These are phyloP conservation scores for Colletotrichum orchidophilum DNA, from an alignment of 2,329 filamentous ascomycete species.

Conservation along the genomic window DNA sequence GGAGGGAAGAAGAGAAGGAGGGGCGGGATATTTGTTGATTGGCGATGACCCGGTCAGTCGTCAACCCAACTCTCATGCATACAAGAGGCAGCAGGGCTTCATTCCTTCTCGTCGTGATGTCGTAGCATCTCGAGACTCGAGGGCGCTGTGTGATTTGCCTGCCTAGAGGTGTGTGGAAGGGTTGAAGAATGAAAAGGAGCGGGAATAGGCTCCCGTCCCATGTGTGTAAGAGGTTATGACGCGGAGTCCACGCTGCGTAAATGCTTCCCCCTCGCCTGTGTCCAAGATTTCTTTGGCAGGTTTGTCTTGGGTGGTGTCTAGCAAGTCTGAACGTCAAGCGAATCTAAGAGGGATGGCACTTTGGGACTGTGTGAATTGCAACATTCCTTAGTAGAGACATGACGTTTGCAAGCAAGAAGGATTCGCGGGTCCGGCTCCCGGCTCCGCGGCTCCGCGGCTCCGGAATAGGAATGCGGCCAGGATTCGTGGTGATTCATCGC, in stretches of 20 bases:
- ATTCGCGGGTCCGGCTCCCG: too few species aligned
- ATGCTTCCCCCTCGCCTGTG: too few species aligned
- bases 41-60: neutral
- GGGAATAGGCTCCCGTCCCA: neutral
- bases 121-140: neutral
- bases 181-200: neutral
- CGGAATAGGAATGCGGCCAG: neutral
- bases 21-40: conserved; percentile 8
- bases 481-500: neutral
- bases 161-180: neutral
- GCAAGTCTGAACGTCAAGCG: too few species aligned
- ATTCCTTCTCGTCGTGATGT: neutral
- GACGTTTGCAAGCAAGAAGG: too few species aligned
- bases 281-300: neutral
- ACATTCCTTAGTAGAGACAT: too few species aligned
- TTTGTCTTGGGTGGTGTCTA: neutral
- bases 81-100: too few species aligned
- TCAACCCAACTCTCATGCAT: neutral
- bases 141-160: neutral
- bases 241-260: neutral
- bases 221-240: neutral
- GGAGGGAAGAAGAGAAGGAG: neutral
- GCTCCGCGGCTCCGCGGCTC: too few species aligned
- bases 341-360: neutral
- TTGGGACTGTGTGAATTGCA: neutral